phyloP scores from a whole-genome alignment of 2,329 filamentous ascomycete genomes.

The Stachybotrys chlorohalonatus region DNA sequence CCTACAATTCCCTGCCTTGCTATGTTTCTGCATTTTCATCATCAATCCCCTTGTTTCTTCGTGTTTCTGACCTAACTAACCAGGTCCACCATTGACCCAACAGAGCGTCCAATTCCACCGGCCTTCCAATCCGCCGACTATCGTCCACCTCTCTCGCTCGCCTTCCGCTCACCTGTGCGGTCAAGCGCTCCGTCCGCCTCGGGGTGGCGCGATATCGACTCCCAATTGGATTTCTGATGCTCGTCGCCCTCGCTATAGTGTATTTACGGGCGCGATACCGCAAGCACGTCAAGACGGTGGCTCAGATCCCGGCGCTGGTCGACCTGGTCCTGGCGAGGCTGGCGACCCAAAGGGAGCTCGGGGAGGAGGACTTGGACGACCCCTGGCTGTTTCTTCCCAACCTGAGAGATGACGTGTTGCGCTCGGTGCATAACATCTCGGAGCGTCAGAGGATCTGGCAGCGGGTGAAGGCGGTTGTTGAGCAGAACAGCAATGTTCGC shows the following conservation, averaged over 20 bases:
- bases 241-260: constrained; percentile 37
- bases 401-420: constrained; percentile 80
- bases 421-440: constrained; percentile 67
- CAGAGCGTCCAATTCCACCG: constrained; percentile 60
- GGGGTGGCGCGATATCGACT: constrained; percentile 80
- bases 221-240: constrained; percentile 61
- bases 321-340: constrained; percentile 76
- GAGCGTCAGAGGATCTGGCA: constrained; percentile 79
- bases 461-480: constrained; percentile 73
- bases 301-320: constrained; percentile 74
- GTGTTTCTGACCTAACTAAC: constrained; percentile 66
- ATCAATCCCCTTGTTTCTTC: constrained; percentile 5
- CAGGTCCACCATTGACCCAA: constrained; percentile 65
- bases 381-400: constrained; percentile 81
- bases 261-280: constrained; percentile 59
- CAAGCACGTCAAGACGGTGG: constrained; percentile 54
- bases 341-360: constrained; percentile 74
- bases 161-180: constrained; percentile 75
- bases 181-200: constrained; percentile 70
- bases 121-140: constrained; percentile 56
- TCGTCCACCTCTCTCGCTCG: constrained; percentile 84
- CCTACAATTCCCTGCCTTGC: constrained; percentile 7
- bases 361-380: constrained; percentile 59
- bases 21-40: background rate
- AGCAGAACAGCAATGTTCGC: constrained; percentile 88